Conservation (phyloP, 805 yeast species). For the Lachancea lanzarotensis region DNA sequence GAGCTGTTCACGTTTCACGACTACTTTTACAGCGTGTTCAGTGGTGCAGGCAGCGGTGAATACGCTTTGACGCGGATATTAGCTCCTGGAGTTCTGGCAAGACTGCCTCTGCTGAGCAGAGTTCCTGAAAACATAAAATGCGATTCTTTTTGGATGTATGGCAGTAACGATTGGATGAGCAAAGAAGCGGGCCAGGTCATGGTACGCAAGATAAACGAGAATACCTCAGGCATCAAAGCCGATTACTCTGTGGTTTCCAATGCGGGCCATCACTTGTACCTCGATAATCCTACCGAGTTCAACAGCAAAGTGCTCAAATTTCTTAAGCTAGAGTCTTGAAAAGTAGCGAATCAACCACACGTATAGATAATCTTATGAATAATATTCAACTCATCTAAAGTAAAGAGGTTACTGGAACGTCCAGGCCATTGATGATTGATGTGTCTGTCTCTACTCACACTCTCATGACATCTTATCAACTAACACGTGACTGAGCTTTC, state of each 20-base stretch:
- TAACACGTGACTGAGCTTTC: neutral
- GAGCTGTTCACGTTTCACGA: slow-evolving; percentile 50
- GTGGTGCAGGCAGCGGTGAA: slow-evolving; percentile 87
- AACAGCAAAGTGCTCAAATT: slow-evolving; percentile 40
- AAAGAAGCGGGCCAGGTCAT: slow-evolving; percentile 35
- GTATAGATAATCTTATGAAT: neutral
- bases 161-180: slow-evolving; percentile 70
- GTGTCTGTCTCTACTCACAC: neutral
- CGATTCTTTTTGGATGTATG: slow-evolving; percentile 75
- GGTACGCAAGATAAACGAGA: slow-evolving; percentile 21
- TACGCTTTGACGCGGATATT: slow-evolving; percentile 77
- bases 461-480: neutral
- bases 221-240: neutral
- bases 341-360: neutral
- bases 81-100: slow-evolving; percentile 88
- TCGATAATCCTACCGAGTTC: slow-evolving; percentile 55
- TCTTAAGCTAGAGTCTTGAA: neutral
- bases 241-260: slow-evolving; percentile 28
- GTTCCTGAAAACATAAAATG: slow-evolving; percentile 35
- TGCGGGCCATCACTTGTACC: slow-evolving; percentile 74
- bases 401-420: too few relatives aligned
- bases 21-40: slow-evolving; percentile 80
- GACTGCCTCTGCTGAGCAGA: slow-evolving; percentile 53
- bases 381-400: neutral
- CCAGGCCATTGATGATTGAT: neutral